These are phyloP conservation scores for Phytophthora gonapodyides DNA, from an alignment of 352 stramenopile species.

Conservation along the genomic window DNA sequence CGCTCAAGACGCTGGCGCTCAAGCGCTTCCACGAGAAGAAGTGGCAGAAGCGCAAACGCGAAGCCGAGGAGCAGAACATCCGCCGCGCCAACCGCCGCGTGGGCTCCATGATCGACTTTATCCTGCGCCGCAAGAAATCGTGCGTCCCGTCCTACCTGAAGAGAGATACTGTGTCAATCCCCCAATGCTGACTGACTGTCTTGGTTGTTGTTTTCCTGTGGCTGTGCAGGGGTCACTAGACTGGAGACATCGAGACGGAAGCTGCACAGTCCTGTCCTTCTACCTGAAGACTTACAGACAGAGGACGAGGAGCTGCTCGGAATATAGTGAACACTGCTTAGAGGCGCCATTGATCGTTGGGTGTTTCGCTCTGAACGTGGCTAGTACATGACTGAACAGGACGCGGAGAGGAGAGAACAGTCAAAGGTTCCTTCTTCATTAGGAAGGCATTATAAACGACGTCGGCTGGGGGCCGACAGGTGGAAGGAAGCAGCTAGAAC, in stretches of 20 bases:
- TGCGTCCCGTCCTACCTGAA: conserved; percentile 40
- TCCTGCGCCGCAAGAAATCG: conserved; percentile 81
- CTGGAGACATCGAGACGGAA: conserved; percentile 3
- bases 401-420: neutral
- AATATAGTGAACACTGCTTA: conserved; percentile 27
- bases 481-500: conserved; percentile 1
- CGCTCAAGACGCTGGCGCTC: conserved; percentile 72
- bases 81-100: conserved; percentile 81
- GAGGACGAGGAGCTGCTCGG: conserved; percentile 6
- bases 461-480: neutral
- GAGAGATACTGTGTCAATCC: neutral
- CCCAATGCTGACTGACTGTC: too few species aligned
- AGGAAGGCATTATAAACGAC: conserved; percentile 21
- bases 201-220: conserved; percentile 6
- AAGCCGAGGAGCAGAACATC: conserved; percentile 79
- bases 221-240: conserved; percentile 36
- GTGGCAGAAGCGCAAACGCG: conserved; percentile 82
- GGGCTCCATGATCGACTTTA: conserved; percentile 86
- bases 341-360: neutral
- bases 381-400: neutral
- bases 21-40: conserved; percentile 87
- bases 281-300: conserved; percentile 8
- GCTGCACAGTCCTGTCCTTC: conserved; percentile 1
- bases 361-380: neutral
- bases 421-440: conserved; percentile 18